Percentiles rank a stretch among this genome's conserved stretches.
phyloP scores from a whole-genome alignment of 345 rosid genomes.

The Eutrema yunnanense region DNA sequence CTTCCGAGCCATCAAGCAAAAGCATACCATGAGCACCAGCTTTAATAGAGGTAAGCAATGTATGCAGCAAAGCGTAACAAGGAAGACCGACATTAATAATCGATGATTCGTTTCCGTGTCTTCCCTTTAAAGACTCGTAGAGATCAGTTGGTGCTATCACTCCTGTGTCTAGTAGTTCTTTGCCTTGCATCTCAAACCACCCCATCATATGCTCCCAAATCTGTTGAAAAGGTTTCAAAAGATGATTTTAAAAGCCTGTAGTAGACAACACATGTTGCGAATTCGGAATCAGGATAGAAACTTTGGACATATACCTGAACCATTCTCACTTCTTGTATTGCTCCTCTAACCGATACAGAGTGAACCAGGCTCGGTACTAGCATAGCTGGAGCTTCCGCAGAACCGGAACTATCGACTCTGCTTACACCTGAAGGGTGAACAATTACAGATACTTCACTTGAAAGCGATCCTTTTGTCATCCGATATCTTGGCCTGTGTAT shows the following conservation, averaged over 20 bases:
- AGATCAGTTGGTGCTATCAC: constrained; percentile 47
- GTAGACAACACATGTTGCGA: background rate
- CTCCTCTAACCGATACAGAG: constrained; percentile 68
- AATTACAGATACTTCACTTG: constrained; percentile 48
- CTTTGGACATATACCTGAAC: constrained; percentile 51
- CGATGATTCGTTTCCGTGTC: constrained; percentile 39
- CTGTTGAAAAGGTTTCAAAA: constrained; percentile 20
- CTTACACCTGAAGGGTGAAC: constrained; percentile 30
- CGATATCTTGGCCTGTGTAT: constrained; percentile 70
- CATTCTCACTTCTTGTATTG: constrained; percentile 79
- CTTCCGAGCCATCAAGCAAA: constrained; percentile 55
- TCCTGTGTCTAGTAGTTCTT: constrained; percentile 49
- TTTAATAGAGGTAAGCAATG: constrained; percentile 52
- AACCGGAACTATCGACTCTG: constrained; percentile 25
- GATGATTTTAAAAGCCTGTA: background rate
- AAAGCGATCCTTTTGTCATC: constrained; percentile 38
- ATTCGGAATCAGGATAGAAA: background rate
- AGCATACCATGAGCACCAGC: constrained; percentile 56
- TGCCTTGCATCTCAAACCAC: constrained; percentile 58
- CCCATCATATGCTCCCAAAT: constrained; percentile 57
- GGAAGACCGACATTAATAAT: constrained; percentile 57
- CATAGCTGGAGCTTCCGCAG: constrained; percentile 60
- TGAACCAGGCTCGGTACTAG: constrained; percentile 64
- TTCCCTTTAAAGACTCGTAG: constrained; percentile 49
- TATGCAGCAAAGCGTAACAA: constrained; percentile 49